Conservation (phyloP, 306 rosid genomes). For the Gynostemma pentaphyllum region DNA sequence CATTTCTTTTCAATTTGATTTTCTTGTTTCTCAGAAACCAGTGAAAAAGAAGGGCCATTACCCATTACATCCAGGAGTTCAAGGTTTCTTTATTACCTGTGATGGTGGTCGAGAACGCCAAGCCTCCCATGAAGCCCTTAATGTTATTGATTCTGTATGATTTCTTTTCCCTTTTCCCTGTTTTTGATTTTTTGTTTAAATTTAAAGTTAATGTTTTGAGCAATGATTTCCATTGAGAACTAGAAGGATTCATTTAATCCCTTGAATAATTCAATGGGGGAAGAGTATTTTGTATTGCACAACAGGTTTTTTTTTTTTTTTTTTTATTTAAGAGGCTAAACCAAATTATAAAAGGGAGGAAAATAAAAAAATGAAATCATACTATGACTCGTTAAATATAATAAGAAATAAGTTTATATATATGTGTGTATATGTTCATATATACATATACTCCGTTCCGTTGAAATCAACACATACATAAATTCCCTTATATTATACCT, state of each 20-base stretch:
- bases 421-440: too few relatives aligned
- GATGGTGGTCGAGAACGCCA: constrained; percentile 95
- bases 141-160: constrained; percentile 69
- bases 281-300: neutral
- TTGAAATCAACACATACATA: too few relatives aligned
- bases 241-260: too few relatives aligned
- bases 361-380: neutral
- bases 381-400: too few relatives aligned
- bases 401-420: too few relatives aligned
- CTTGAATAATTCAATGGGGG: too few relatives aligned
- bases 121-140: constrained; percentile 80
- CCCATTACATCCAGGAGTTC: constrained; percentile 80
- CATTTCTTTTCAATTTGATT: neutral
- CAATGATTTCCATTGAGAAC: too few relatives aligned
- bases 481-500: too few relatives aligned
- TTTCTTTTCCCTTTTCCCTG: neutral
- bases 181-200: neutral
- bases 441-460: too few relatives aligned
- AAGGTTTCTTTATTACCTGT: constrained; percentile 91
- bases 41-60: constrained; percentile 81
- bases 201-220: neutral
- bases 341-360: neutral
- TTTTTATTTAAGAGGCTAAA: neutral
- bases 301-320: neutral
- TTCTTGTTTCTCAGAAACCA: constrained; percentile 36